Evolutionary conservation across 169 alveolate genomes (phyloP), one percentile per base, ranked within the genome.

Genomic region (Babesia divergens): DNA sequence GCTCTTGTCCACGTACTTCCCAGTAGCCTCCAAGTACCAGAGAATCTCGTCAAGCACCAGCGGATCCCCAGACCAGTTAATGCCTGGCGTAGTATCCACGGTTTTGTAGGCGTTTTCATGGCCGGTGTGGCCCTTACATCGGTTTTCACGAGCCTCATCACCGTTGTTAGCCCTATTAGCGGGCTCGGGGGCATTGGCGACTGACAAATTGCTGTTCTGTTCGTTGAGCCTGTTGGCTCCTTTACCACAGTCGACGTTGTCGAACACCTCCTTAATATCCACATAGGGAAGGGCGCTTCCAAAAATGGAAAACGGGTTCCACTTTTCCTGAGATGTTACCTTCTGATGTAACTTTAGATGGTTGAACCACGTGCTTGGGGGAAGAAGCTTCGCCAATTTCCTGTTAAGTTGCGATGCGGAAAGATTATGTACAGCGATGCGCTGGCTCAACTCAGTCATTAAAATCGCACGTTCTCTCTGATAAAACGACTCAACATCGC

Each of bases 221-320:
- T 80, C 66, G 18, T 81, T 80, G 28, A 74, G 26, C 3, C 9
- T 1, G 52, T 1, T 29, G 13, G 42, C 90, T 20, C 66, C 72
- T 18, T 59, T 66, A 16, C 65, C 64, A 64, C 74, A 85, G 55
- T 70, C 89, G 65, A 67, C 75, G 47, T 69, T 58, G 55, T 84
- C 88, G 66, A 91, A 89, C 3, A 91, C 89, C 44, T 91, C 93
- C 26, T 83, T 70, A 46, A 89, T 50, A 38, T 76, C 81, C 8
- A 89, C 89, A n/a, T 80, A 72, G 13, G 91, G 91, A 53, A 86
- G 86, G 7, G 95, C 80, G 18, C 92, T 84, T 28, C 94, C 95
- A 58, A 90, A 90, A n/a, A 90, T 86, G 2, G 94, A 89, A 47
- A 90, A 90, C 13, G 94, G 94, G 51, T 90, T 90, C 92, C 91